phyloP scores from a whole-genome alignment of 805 yeast genomes.

The Tetrapisispora iriomotensis region DNA sequence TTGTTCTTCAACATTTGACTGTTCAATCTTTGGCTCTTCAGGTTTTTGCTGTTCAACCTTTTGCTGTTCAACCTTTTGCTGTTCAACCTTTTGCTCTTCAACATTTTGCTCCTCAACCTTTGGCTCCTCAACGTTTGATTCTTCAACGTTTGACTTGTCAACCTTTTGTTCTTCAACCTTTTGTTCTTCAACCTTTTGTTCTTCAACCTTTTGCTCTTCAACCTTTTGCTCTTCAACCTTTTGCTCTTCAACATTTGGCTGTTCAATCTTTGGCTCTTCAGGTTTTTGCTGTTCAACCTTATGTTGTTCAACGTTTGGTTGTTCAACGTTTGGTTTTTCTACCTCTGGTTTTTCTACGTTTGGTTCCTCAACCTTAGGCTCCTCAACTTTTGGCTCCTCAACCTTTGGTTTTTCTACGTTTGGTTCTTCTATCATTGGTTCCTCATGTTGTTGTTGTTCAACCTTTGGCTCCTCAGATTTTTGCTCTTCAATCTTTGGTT shows the following conservation, averaged over 20 bases:
- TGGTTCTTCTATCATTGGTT: background rate
- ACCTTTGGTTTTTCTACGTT: background rate
- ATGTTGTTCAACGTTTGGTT: background rate
- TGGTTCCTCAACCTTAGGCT: background rate
- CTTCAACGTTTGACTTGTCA: conserved; percentile 1
- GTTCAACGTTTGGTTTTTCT: background rate
- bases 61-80: too few species aligned
- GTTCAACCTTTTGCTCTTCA: too few species aligned
- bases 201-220: conserved; percentile 1
- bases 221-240: background rate
- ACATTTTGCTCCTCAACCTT: background rate
- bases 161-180: background rate
- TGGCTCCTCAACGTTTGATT: background rate
- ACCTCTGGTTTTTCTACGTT: background rate
- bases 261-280: background rate
- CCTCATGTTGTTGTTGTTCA: conserved; percentile 1
- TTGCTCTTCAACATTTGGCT: background rate
- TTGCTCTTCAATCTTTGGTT: conserved; percentile 1
- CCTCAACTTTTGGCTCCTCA: background rate
- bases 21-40: too few species aligned
- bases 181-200: conserved; percentile 2
- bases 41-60: too few species aligned
- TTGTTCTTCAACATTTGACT: too few species aligned
- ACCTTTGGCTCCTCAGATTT: background rate
- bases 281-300: background rate